Conservation (phyloP, 129 eudicot species). For the Deinandra increscens region DNA sequence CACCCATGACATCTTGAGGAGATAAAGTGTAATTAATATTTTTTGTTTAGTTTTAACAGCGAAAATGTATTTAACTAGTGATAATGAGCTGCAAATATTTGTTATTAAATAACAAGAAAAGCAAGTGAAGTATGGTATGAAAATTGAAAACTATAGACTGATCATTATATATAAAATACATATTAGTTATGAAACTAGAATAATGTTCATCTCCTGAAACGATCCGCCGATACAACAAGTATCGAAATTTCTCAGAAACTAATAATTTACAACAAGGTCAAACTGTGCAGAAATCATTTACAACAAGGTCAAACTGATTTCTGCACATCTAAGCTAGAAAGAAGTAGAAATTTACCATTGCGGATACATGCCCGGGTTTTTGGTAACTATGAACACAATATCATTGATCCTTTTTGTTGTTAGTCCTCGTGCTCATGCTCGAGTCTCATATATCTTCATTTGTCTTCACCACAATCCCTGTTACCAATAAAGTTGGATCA, state of each 20-base stretch:
- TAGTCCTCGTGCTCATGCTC: slow-evolving; percentile 16
- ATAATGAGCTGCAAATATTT: neutral
- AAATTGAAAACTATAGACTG: neutral
- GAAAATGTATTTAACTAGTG: too few relatives aligned
- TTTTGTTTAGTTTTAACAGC: too few relatives aligned
- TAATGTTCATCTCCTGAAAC: slow-evolving; percentile 22
- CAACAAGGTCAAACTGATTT: slow-evolving; percentile 41
- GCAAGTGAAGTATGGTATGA: neutral
- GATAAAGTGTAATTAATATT: too few relatives aligned
- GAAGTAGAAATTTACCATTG: slow-evolving; percentile 15
- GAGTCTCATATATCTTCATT: slow-evolving; percentile 20
- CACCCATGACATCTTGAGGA: too few relatives aligned
- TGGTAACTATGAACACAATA: neutral
- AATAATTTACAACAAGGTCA: slow-evolving; percentile 50
- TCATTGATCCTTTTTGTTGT: slow-evolving; percentile 7
- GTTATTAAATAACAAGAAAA: neutral
- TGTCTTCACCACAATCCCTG: slow-evolving; percentile 22
- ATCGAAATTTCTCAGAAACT: slow-evolving; percentile 27
- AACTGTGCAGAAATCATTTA: slow-evolving; percentile 51
- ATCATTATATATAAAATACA: neutral
- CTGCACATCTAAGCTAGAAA: slow-evolving; percentile 42
- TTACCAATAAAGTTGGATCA: slow-evolving; percentile 16
- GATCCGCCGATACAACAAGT: slow-evolving; percentile 22
- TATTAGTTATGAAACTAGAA: slow-evolving; percentile 18
- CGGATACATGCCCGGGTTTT: slow-evolving; percentile 12